A percentile compares a stretch with the other conserved stretches of the same genome.
phyloP scores from a whole-genome alignment of 1,284 basidiomycete genomes.

The Puccinia novopanici region DNA sequence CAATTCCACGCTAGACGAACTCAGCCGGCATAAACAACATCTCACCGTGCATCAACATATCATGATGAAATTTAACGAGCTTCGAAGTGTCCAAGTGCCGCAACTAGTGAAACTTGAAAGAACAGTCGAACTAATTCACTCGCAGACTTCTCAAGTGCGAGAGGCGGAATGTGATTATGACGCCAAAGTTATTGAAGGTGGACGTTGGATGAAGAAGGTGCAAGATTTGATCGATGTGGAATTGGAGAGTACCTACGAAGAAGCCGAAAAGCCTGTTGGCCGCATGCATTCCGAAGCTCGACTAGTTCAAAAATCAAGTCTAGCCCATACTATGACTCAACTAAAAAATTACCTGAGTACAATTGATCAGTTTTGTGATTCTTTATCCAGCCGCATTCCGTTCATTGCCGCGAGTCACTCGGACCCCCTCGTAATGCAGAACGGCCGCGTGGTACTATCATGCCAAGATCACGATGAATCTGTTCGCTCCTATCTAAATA shows the following conservation, averaged over 20 bases:
- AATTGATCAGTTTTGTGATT: slow-evolving; percentile 31
- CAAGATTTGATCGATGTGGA: slow-evolving; percentile 41
- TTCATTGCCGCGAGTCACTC: slow-evolving; percentile 14
- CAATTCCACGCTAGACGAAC: slow-evolving; percentile 7
- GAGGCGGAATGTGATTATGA: slow-evolving; percentile 35
- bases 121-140: slow-evolving; percentile 11
- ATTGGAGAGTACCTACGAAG: slow-evolving; percentile 43
- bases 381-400: slow-evolving; percentile 20
- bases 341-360: slow-evolving; percentile 22
- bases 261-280: slow-evolving; percentile 7
- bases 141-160: slow-evolving; percentile 25
- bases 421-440: slow-evolving; percentile 15
- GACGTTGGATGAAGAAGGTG: slow-evolving; percentile 42
- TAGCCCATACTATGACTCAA: slow-evolving; percentile 2
- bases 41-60: slow-evolving; percentile 22
- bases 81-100: slow-evolving; percentile 7
- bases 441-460: slow-evolving; percentile 21
- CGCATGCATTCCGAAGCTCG: not conserved
- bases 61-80: not conserved
- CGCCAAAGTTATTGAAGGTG: slow-evolving; percentile 38
- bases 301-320: not conserved
- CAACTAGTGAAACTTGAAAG: slow-evolving; percentile 21
- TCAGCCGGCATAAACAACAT: slow-evolving; percentile 6
- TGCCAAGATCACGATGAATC: slow-evolving; percentile 13
- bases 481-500: slow-evolving; percentile 18